These are phyloP conservation scores for Petunia axillaris DNA, from an alignment of 257 asterid genomes.

Conservation along the genomic window DNA sequence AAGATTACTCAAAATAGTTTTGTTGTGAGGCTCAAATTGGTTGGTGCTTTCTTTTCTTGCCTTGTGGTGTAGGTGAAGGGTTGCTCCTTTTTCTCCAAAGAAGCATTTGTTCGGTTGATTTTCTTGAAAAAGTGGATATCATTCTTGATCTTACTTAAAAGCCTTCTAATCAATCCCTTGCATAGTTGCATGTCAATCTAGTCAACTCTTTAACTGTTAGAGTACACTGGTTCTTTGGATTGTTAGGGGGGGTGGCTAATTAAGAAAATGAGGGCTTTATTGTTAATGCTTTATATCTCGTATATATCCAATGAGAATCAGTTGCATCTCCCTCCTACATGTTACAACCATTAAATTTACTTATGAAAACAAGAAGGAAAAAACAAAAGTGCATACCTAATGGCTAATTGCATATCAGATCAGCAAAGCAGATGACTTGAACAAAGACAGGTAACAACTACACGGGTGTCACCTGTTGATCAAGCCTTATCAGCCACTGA, in stretches of 20 bases:
- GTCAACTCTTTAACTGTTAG: not conserved
- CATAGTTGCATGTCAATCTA: not conserved
- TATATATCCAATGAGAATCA: too few species aligned
- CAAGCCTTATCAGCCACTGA: too few species aligned
- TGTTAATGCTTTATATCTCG: too few species aligned
- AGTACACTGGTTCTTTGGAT: not conserved
- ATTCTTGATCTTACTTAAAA: not conserved
- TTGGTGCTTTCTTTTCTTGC: not conserved
- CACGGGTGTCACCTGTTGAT: too few species aligned
- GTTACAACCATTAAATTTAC: too few species aligned
- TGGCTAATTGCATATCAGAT: too few species aligned
- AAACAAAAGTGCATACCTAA: too few species aligned
- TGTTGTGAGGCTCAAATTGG: not conserved
- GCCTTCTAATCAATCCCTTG: not conserved
- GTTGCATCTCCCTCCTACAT: too few species aligned
- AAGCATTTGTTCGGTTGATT: not conserved
- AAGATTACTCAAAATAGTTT: conserved; percentile 47
- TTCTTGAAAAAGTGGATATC: not conserved
- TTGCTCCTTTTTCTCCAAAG: not conserved
- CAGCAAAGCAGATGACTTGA: too few species aligned
- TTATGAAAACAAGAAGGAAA: too few species aligned
- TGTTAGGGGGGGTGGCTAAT: not conserved
- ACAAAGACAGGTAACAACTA: too few species aligned
- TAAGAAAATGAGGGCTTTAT: too few species aligned
- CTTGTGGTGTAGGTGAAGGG: not conserved